Base-by-base conservation (phyloP, 2,329 filamentous ascomycete genomes). In the Microcera coccophila region DNA sequence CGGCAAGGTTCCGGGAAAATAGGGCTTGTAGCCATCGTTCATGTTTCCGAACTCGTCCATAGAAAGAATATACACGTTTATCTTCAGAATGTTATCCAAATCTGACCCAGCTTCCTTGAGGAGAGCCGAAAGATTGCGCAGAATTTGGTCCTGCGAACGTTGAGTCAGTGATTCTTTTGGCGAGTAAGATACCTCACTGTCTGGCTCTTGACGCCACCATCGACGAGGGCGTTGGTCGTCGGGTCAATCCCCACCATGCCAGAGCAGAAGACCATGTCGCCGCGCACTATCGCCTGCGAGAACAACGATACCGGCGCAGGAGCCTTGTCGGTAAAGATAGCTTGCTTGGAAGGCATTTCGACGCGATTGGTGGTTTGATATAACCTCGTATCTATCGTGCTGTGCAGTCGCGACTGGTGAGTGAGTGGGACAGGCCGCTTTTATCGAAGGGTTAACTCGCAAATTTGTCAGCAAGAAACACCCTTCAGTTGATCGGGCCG, bases 191-290 rank as follows among this genome's bases (percentile, higher is more conserved):
- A 32, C 9, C 29, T 17, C 15, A 32, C 29, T 32, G 29, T 32
- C 8, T n/a, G 7, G 11, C 39, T 36, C 2, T 2, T n/a, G 9
- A 41, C 17, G 4, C 26, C 41, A 3, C 42, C 42, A 7, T 35
- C 20, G 16, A 45, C 42, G 5, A 45, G 14, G 7, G 41, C 31
- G 12, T 38, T 34, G 17, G 42, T 45, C 12, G 18, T 36, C 2
- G 42, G 38, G 11, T 45, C 38, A 9, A 41, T 29, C 3, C 34
- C 38, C 10, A 45, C 9, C 15, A 15, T 38, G 2, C 42, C 42
- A 11, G 38, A 45, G 8, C 41, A 33, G 16, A 37, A 45, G 3
- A 45, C 38, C 16, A 45, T 37, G 33, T 45, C 19, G 2, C 34
- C 38, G 3, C 38, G 26, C 2, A 32, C n/a, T 7, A 45, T 34